These are phyloP conservation scores for Cryphonectria radicalis DNA, from an alignment of 2,329 filamentous ascomycete species.

Conservation along the genomic window DNA sequence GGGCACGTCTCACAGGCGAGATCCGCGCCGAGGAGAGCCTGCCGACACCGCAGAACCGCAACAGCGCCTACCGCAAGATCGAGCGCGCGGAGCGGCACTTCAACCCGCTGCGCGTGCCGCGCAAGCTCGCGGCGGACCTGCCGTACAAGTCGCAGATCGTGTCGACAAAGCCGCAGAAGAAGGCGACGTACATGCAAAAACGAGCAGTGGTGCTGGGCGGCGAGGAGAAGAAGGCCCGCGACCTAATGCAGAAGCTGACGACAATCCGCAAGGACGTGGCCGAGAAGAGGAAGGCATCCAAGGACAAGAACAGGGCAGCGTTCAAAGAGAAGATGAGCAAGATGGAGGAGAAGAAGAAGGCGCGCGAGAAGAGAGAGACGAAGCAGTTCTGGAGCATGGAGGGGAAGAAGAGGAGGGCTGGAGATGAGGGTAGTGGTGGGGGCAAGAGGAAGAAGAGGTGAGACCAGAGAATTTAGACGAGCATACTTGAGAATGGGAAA, in stretches of 20 bases:
- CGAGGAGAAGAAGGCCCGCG: conserved; percentile 87
- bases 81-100: conserved; percentile 74
- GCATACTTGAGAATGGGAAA: neutral
- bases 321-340: conserved; percentile 85
- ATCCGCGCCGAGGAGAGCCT: conserved; percentile 79
- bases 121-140: conserved; percentile 78
- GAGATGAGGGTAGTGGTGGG: conserved; percentile 46
- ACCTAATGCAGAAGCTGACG: conserved; percentile 90
- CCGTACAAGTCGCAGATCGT: conserved; percentile 93
- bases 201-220: conserved; percentile 83
- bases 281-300: conserved; percentile 79
- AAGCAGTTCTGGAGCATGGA: conserved; percentile 93
- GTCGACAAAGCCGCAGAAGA: conserved; percentile 77
- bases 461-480: neutral
- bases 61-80: conserved; percentile 79
- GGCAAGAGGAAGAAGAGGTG: conserved; percentile 45
- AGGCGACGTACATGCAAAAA: conserved; percentile 90
- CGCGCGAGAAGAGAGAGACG: conserved; percentile 86
- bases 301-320: conserved; percentile 81
- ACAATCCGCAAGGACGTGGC: conserved; percentile 89
- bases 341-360: conserved; percentile 81
- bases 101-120: conserved; percentile 78
- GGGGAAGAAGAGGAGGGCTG: conserved; percentile 68
- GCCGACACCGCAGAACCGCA: conserved; percentile 77
- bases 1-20: conserved; percentile 93